Conservation (phyloP, 129 eudicot genomes). For the Kitagawia praeruptora region DNA sequence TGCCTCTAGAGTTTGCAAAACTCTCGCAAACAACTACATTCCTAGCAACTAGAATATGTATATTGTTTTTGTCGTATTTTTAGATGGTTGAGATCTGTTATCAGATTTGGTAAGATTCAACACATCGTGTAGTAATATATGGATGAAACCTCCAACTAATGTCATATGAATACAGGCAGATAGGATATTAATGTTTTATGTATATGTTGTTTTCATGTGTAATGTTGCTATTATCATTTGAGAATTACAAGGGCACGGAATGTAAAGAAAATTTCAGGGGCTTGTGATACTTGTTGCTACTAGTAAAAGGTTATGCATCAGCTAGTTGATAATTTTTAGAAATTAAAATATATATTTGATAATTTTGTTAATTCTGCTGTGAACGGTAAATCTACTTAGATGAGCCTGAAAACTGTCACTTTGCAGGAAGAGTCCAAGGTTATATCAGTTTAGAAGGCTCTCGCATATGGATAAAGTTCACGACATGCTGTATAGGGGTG, state of each 20-base stretch:
- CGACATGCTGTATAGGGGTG: too few relatives aligned
- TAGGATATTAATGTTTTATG: background rate
- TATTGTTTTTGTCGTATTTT: background rate
- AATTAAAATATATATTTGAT: too few relatives aligned
- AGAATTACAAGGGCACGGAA: background rate
- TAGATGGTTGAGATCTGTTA: constrained; percentile 2
- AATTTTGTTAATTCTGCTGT: too few relatives aligned
- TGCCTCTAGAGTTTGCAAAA: background rate
- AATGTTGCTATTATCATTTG: background rate
- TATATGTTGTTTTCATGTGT: background rate
- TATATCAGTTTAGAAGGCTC: too few relatives aligned
- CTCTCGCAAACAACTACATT: constrained; percentile 1
- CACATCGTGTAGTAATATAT: background rate
- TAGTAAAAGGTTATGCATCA: too few relatives aligned
- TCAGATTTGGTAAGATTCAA: background rate
- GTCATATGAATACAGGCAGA: background rate
- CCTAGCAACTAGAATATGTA: background rate
- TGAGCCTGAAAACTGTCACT: too few relatives aligned
- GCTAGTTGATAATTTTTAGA: too few relatives aligned
- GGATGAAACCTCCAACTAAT: background rate
- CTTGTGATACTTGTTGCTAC: too few relatives aligned
- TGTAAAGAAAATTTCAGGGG: background rate
- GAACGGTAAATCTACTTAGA: too few relatives aligned
- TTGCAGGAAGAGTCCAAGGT: too few relatives aligned
- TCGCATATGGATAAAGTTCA: too few relatives aligned